Conservation (phyloP, 2,329 filamentous ascomycete genomes). For the Teratosphaeriaceae sp. region DNA sequence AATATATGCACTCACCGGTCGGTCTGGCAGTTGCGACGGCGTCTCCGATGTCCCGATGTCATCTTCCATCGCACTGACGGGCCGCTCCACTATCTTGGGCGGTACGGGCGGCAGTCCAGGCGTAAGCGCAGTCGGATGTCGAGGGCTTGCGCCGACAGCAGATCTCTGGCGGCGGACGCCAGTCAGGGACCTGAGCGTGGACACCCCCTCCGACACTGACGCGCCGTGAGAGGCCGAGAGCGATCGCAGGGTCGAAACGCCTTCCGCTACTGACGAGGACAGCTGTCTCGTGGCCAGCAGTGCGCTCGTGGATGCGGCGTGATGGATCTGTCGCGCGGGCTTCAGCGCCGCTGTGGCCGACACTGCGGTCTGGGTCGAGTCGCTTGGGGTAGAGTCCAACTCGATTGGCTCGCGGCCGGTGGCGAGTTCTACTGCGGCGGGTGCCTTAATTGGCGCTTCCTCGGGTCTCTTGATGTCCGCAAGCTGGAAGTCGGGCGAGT, state of each 20-base stretch:
- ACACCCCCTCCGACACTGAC: no score
- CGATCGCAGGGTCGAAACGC: no score
- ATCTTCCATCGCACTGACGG: no score
- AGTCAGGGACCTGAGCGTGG: neutral
- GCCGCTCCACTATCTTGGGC: neutral
- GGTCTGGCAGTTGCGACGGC: neutral
- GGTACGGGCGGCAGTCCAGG: neutral
- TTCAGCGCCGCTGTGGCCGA: neutral
- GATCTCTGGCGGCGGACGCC: neutral
- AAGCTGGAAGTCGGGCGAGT: slow-evolving; percentile 3
- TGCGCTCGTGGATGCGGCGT: slow-evolving; percentile 1
- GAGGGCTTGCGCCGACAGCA: neutral
- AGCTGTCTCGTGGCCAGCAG: neutral
- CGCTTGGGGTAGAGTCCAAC: neutral
- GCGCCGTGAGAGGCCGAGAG: no score
- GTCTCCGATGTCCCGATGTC: neutral
- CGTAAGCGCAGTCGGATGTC: neutral
- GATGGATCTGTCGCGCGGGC: slow-evolving; percentile 2
- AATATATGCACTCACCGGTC: neutral
- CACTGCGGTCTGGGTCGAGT: neutral
- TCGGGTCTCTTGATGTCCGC: neutral
- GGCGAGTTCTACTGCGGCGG: slow-evolving; percentile 6
- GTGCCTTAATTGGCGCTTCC: neutral
- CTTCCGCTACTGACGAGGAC: neutral
- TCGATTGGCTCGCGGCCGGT: slow-evolving; percentile 5